Conservation (phyloP, 768 basidiomycete species). For the Boletus bicolor region DNA sequence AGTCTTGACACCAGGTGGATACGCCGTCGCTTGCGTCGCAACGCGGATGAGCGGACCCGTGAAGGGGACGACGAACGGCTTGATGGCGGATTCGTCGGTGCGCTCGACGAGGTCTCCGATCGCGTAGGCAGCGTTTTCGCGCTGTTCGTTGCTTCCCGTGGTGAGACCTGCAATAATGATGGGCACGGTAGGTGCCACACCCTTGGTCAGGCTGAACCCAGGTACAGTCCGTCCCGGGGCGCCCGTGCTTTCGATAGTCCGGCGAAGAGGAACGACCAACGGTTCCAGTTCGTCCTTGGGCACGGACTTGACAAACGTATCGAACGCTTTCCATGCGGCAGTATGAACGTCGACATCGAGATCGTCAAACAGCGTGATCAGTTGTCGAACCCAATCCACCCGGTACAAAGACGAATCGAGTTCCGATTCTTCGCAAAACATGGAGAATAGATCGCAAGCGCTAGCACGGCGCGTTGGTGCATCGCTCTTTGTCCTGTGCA, state of each 20-base stretch:
- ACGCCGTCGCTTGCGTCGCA: constrained; percentile 83
- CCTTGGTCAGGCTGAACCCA: constrained; percentile 84
- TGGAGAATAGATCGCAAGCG: constrained; percentile 72
- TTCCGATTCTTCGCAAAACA: constrained; percentile 81
- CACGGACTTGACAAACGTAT: constrained; percentile 83
- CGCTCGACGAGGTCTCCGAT: constrained; percentile 94
- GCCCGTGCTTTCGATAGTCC: constrained; percentile 84
- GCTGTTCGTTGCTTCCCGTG: constrained; percentile 89
- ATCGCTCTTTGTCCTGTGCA: constrained; percentile 73
- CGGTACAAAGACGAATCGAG: constrained; percentile 84
- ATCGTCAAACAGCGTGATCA: constrained; percentile 83
- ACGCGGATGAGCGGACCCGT: constrained; percentile 96
- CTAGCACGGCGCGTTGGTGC: constrained; percentile 68
- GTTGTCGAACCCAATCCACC: constrained; percentile 91
- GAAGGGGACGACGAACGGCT: constrained; percentile 92
- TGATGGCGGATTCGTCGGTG: constrained; percentile 82
- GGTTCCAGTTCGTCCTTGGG: constrained; percentile 93
- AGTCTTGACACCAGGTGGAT: constrained; percentile 90
- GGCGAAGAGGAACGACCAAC: constrained; percentile 82
- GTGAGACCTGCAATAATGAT: constrained; percentile 92
- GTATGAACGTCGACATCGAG: constrained; percentile 68
- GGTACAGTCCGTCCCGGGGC: constrained; percentile 74
- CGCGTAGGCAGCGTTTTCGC: constrained; percentile 93
- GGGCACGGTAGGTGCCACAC: constrained; percentile 78
- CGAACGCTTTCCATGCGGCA: constrained; percentile 79